These are phyloP conservation scores for Fusarium dlaminii DNA, from an alignment of 2,329 filamentous ascomycete genomes.

Conservation along the genomic window DNA sequence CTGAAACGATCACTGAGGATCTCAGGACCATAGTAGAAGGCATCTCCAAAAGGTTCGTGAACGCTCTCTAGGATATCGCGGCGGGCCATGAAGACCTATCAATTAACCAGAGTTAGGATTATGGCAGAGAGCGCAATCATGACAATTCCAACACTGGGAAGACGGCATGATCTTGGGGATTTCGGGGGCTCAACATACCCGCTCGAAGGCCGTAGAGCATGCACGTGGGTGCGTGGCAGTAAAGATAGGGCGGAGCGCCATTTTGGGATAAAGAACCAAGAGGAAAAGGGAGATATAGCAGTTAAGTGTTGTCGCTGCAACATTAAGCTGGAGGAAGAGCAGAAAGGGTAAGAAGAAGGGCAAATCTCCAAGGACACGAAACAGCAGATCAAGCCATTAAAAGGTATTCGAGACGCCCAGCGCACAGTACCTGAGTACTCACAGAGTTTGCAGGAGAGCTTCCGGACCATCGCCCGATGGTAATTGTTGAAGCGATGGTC, in stretches of 20 bases:
- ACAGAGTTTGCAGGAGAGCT: constrained; percentile 35
- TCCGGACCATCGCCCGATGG: constrained; percentile 42
- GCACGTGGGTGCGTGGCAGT: constrained; percentile 93
- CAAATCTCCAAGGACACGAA: neutral
- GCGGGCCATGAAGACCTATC: constrained; percentile 94
- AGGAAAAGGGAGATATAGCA: constrained; percentile 44
- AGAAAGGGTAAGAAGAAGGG: constrained; percentile 27
- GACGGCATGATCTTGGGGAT: neutral
- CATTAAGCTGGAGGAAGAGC: constrained; percentile 35
- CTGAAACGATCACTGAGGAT: constrained; percentile 82
- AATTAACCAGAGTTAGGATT: constrained; percentile 9
- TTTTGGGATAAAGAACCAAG: constrained; percentile 53
- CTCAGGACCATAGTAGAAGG: constrained; percentile 96
- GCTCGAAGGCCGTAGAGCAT: constrained; percentile 96
- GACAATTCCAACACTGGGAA: neutral
- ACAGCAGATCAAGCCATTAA: constrained; percentile 32
- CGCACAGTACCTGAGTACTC: neutral
- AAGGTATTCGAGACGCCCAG: constrained; percentile 18
- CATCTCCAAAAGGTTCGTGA: constrained; percentile 97
- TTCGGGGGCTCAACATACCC: constrained; percentile 64
- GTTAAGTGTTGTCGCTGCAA: constrained; percentile 39
- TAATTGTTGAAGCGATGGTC: constrained; percentile 42
- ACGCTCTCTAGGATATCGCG: constrained; percentile 81
- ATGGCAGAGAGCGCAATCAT: neutral
- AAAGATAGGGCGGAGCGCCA: constrained; percentile 81